Percentiles rank a stretch among this genome's conserved stretches.
Evolutionary conservation across 371 early-diverging fungal species (phyloP).

Genomic region (Rhizopus arrhizus): DNA sequence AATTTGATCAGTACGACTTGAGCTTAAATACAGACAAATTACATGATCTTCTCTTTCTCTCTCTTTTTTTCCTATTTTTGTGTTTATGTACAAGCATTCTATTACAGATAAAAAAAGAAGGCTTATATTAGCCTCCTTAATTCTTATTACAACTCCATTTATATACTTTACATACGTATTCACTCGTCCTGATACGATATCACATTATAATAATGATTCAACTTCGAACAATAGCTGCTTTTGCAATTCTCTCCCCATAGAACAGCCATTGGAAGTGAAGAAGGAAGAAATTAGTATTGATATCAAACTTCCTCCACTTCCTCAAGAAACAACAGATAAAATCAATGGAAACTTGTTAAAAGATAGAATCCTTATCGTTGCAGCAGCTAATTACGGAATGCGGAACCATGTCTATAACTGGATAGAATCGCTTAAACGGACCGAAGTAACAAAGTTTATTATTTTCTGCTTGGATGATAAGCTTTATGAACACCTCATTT

Average conservation of each 20-base stretch:
- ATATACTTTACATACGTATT: conserved; percentile 18
- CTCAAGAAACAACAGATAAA: conserved; percentile 31
- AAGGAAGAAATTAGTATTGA: conserved; percentile 1
- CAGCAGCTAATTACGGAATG: conserved; percentile 53
- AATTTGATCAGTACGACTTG: background rate
- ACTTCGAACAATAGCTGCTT: background rate
- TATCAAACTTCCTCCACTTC: conserved; percentile 30
- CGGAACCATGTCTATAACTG: conserved; percentile 52
- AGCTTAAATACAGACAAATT: background rate
- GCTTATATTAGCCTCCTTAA: background rate
- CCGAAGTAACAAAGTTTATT: conserved; percentile 40
- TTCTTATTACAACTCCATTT: conserved; percentile 10
- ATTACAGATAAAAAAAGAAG: conserved; percentile 14
- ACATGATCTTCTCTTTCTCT: conserved; percentile 2
- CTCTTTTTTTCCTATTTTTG: conserved; percentile 1
- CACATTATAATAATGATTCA: background rate
- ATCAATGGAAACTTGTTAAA: conserved; percentile 38
- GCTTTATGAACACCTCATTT: conserved; percentile 33
- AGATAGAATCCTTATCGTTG: conserved; percentile 41
- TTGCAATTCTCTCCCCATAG: background rate
- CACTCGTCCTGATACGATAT: conserved; percentile 10
- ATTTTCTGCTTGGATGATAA: conserved; percentile 51
- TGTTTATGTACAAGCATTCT: background rate
- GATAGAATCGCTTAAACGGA: conserved; percentile 48
- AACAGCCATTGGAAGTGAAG: background rate